Base-by-base conservation (phyloP, 495 filamentous ascomycete genomes). In the Neurospora sp. region DNA sequence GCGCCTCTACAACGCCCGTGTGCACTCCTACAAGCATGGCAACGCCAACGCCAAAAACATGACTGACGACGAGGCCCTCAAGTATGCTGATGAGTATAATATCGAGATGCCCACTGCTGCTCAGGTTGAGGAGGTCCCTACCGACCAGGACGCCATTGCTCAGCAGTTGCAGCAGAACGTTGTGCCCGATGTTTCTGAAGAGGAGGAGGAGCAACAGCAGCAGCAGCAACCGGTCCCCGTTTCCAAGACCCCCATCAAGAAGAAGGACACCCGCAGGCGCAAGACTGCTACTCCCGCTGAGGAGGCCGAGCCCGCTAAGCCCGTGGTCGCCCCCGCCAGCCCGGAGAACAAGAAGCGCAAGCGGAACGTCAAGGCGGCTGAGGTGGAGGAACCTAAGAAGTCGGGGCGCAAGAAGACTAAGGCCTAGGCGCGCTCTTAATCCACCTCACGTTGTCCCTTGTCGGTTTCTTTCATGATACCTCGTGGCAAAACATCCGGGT, bases 21-120 rank as follows among this genome's bases (percentile, higher is more conserved):
- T 92, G 73, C 87, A 89, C 75, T 90, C 89, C 3, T 95, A 95
- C 84, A 93, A 92, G 84, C 81, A 83, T 66, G 85, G 87, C 69
- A 91, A 93, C 74, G 81, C 82, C 4, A 84, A 90, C 40, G 90
- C 90, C 72, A 88, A 88, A 76, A 84, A 87, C 74, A 88, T 92
- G 83, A 84, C 80, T 2, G 87, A 90, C 39, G 84, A 87, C 16
- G 87, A 91, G 69, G 88, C 87, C 11, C 79, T 84, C 35, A 78
- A 79, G 74, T 89, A 87, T 61, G 87, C 90, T 42, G 87, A 91
- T 46, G 83, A 85, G 48, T 81, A 83, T 72, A 78, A 80, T 73
- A 86, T 88, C 68, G 78, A 81, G 22, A 81, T 84, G 71, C 79
- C 84, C 16, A 79, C 79, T 6, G 75, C 85, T 40, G 79, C 80